A percentile compares a stretch with the other conserved stretches of the same genome.
phyloP scores from a whole-genome alignment of 2,329 filamentous ascomycete species.

The Sporothrix dimorphospora region DNA sequence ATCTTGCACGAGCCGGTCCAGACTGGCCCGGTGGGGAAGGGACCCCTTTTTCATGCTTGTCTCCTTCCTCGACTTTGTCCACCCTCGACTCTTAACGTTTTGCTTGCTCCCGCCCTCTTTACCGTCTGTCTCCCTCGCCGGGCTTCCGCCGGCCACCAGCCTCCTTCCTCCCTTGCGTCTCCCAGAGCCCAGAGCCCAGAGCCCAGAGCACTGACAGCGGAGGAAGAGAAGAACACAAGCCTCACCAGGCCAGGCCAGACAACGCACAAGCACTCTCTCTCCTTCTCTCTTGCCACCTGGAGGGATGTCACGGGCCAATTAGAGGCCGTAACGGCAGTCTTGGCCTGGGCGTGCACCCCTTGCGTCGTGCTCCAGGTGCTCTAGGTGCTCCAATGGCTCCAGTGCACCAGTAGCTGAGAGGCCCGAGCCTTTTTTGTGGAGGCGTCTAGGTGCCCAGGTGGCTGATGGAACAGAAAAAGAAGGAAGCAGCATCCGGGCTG shows the following conservation, averaged over 20 bases:
- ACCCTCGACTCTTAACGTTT: not conserved
- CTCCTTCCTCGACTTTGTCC: not conserved
- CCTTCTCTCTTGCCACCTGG: not conserved
- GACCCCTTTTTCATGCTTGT: not conserved
- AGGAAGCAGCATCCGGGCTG: not conserved
- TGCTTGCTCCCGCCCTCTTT: not conserved
- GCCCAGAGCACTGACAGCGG: not conserved
- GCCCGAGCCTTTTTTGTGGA: conserved; percentile 22
- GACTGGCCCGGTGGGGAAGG: not conserved
- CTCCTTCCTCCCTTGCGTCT: conserved; percentile 9
- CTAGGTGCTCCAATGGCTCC: not conserved
- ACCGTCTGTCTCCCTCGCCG: conserved; percentile 14
- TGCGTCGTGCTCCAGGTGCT: not conserved
- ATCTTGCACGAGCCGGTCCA: not conserved
- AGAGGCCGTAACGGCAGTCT: not conserved
- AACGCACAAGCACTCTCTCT: not conserved
- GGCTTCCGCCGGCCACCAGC: conserved; percentile 1
- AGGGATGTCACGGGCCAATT: conserved; percentile 20
- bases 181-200: not conserved
- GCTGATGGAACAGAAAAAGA: not conserved
- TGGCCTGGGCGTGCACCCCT: not conserved
- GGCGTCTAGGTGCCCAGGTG: not conserved
- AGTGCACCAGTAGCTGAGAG: not conserved
- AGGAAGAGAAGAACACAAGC: not conserved
- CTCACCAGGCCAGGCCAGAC: not conserved